These are phyloP conservation scores for Exidia glandulosa DNA, from an alignment of 768 basidiomycete species.

Conservation along the genomic window DNA sequence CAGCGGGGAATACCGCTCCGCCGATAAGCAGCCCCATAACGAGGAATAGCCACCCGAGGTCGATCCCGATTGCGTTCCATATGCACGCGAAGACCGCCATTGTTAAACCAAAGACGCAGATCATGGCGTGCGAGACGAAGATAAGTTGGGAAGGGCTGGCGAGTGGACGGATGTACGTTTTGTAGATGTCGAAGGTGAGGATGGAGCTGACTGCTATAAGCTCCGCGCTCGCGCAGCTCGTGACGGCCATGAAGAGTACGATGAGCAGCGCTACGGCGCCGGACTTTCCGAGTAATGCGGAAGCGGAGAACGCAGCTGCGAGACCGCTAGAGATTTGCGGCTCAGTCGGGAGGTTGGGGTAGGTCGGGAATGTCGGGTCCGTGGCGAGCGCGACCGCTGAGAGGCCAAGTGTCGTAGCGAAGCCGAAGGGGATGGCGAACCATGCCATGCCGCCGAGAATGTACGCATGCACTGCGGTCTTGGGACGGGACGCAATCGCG, in stretches of 20 bases:
- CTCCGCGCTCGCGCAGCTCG: slow-evolving; percentile 34
- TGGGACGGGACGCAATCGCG: slow-evolving; percentile 26
- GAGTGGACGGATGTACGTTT: slow-evolving; percentile 19
- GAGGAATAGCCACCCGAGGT: not conserved
- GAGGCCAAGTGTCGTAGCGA: slow-evolving; percentile 32
- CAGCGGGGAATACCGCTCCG: slow-evolving; percentile 1
- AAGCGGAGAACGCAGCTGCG: slow-evolving; percentile 37
- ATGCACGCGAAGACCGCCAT: slow-evolving; percentile 17
- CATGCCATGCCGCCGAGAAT: slow-evolving; percentile 50
- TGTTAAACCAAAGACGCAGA: slow-evolving; percentile 14
- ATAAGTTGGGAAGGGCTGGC: slow-evolving; percentile 13
- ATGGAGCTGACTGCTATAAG: slow-evolving; percentile 31
- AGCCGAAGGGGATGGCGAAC: slow-evolving; percentile 43
- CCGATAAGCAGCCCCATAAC: not conserved
- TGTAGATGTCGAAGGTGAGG: slow-evolving; percentile 21
- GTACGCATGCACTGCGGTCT: slow-evolving; percentile 24
- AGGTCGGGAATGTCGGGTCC: slow-evolving; percentile 44
- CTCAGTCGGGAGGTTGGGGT: slow-evolving; percentile 6
- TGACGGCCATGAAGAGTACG: slow-evolving; percentile 42
- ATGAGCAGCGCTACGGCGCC: slow-evolving; percentile 34
- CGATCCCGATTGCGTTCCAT: slow-evolving; percentile 16
- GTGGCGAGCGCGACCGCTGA: slow-evolving; percentile 25
- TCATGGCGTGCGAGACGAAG: slow-evolving; percentile 17
- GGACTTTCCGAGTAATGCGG: slow-evolving; percentile 33
- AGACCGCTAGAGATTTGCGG: slow-evolving; percentile 22